These are phyloP conservation scores for Tuber borchii DNA, from an alignment of 495 filamentous ascomycete genomes.

Conservation along the genomic window DNA sequence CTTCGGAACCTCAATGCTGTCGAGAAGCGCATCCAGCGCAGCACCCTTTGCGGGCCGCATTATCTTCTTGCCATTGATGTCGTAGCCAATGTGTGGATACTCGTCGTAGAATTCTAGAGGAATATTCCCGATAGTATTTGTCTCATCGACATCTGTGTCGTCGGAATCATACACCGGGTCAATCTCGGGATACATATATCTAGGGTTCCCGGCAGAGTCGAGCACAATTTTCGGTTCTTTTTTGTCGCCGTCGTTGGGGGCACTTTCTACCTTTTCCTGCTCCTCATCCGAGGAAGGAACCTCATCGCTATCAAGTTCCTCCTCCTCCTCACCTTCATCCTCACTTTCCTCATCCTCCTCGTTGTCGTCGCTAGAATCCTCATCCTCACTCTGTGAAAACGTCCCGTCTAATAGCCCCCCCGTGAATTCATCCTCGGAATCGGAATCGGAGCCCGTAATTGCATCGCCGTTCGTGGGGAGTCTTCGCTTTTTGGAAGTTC, in stretches of 20 bases:
- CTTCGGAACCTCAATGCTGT: slow-evolving; percentile 95
- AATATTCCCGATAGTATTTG: slow-evolving; percentile 93
- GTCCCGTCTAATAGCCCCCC: slow-evolving; percentile 58
- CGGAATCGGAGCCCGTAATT: slow-evolving; percentile 44
- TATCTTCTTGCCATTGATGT: slow-evolving; percentile 97
- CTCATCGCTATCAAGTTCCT: slow-evolving; percentile 43
- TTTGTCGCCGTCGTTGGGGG: background rate
- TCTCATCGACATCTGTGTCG: slow-evolving; percentile 71
- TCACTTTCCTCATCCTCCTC: slow-evolving; percentile 43
- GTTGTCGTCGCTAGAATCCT: slow-evolving; percentile 44
- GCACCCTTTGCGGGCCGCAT: slow-evolving; percentile 91
- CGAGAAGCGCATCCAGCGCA: slow-evolving; percentile 85
- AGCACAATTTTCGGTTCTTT: slow-evolving; percentile 44
- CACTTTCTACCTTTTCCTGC: slow-evolving; percentile 43
- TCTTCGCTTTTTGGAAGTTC: slow-evolving; percentile 26
- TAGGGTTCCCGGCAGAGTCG: slow-evolving; percentile 66
- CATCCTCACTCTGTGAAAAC: slow-evolving; percentile 54
- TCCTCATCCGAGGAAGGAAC: slow-evolving; percentile 43
- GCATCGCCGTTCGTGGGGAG: slow-evolving; percentile 43
- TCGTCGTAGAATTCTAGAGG: slow-evolving; percentile 90
- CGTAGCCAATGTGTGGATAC: slow-evolving; percentile 96
- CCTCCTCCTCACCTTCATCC: slow-evolving; percentile 21
- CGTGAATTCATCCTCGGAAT: slow-evolving; percentile 62
- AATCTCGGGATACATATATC: slow-evolving; percentile 79
- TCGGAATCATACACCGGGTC: slow-evolving; percentile 95